Base-by-base conservation (phyloP, 768 basidiomycete species). In the Tylopilus sp. region DNA sequence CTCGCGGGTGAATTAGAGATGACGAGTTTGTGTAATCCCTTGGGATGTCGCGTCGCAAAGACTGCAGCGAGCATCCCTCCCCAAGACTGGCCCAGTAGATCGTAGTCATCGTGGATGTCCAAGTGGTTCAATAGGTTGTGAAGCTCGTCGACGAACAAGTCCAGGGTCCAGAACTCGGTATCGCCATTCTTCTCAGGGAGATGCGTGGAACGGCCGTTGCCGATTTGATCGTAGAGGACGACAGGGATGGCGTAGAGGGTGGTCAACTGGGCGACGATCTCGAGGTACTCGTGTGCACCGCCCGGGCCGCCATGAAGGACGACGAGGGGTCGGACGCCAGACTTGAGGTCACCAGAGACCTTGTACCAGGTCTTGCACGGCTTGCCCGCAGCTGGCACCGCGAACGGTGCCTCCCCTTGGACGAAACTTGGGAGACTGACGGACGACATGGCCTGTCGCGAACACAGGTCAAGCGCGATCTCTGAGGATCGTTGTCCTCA, bases 251-350 rank as follows among this genome's bases (percentile, higher is more conserved):
- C 43, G 49, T 69, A 59, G 11, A 63, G 57, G 6, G 54, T 51
- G 24, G 72, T 69, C 42, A 81, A 69, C 41, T 76, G 74, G 34
- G 71, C 62, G 55, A 77, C 57, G 33, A 70, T 54, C 33, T 72
- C 65, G 17, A 80, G 63, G 60, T 78, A 77, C 37, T 71, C 63
- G 51, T 76, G 74, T n/a, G 70, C 61, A 5, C 69, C 56, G 3
- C 83, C 81, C 13, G 81, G 81, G 9, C 82, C 82, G 10, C 80
- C 82, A 54, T 84, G 83, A 6, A 83, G 68, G 3, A 71, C 64
- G 50, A 84, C 69, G 44, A 83, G 72, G 17, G 82, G 80, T 8
- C 70, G 65, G 28, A 59, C 49, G 14, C 62, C 58, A 9, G 65
- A 61, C 42, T 63, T 60, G 56, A 79, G 71, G 56, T 79, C 72